Percentiles rank a stretch among this genome's conserved stretches.
phyloP scores from a whole-genome alignment of 2,329 filamentous ascomycete genomes.

The Proliferodiscus dingleyae region DNA sequence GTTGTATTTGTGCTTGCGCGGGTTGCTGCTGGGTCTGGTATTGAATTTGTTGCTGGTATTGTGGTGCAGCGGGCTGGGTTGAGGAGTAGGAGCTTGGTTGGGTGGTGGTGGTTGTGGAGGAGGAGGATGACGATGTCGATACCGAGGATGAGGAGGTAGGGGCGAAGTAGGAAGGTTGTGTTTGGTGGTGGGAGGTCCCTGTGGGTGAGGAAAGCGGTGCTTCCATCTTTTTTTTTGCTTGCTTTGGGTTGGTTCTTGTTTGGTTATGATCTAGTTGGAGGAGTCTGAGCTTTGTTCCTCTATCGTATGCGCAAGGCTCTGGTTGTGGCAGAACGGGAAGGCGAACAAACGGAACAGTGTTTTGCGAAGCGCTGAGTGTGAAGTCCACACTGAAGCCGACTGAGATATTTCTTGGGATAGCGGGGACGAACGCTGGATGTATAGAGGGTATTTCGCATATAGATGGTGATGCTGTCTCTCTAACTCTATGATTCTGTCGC shows the following conservation, averaged over 20 bases:
- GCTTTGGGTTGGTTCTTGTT: constrained; percentile 38
- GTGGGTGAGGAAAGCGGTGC: constrained; percentile 33
- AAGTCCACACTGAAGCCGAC: too few relatives aligned
- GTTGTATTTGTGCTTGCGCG: constrained; percentile 26
- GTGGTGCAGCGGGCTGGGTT: constrained; percentile 13
- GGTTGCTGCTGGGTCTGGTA: too few relatives aligned
- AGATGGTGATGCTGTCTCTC: too few relatives aligned
- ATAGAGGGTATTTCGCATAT: too few relatives aligned
- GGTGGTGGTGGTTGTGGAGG: constrained; percentile 23
- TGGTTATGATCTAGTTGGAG: constrained; percentile 4
- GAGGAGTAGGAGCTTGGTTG: constrained; percentile 16
- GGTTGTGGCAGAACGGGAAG: too few relatives aligned
- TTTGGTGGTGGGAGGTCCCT: constrained; percentile 14
- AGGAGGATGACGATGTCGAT: constrained; percentile 18
- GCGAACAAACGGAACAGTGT: too few relatives aligned
- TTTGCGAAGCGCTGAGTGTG: too few relatives aligned
- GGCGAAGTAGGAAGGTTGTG: constrained; percentile 24
- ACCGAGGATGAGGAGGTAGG: constrained; percentile 19
- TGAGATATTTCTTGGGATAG: too few relatives aligned
- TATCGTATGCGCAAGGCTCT: too few relatives aligned
- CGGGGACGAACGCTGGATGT: too few relatives aligned
- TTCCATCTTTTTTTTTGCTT: constrained; percentile 36
- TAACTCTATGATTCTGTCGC: too few relatives aligned
- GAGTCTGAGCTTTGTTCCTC: constrained; percentile 6
- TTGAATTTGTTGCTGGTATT: too few relatives aligned